phyloP scores from a whole-genome alignment of 352 stramenopile species.

The Thalassiosira pacifica region DNA sequence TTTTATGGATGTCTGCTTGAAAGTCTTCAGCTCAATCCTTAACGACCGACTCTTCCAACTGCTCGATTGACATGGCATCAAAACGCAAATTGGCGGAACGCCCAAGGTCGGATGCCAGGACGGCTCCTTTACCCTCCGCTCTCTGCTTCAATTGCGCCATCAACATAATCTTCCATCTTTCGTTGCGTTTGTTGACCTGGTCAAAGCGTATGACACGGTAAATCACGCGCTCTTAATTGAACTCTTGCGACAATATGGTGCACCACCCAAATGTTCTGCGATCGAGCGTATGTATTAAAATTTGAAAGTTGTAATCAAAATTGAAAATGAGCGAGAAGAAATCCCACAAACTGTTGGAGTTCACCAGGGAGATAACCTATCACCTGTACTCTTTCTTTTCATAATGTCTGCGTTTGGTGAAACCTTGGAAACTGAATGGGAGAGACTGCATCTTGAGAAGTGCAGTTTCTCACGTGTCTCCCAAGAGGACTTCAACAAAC shows the following conservation, averaged over 20 bases:
- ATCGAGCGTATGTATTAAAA: constrained; percentile 43
- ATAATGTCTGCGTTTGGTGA: constrained; percentile 40
- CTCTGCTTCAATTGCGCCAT: constrained; percentile 34
- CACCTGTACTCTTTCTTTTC: constrained; percentile 55
- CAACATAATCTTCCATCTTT: constrained; percentile 42
- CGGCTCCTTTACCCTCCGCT: constrained; percentile 49
- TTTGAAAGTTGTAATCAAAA: constrained; percentile 32
- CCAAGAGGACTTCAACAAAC: not conserved
- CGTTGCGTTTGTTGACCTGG: constrained; percentile 53
- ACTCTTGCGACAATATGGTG: constrained; percentile 39
- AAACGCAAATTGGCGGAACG: constrained; percentile 49
- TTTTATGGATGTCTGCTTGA: constrained; percentile 53
- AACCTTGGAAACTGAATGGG: constrained; percentile 15
- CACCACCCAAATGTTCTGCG: constrained; percentile 21
- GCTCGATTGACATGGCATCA: constrained; percentile 33
- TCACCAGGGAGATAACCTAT: constrained; percentile 53
- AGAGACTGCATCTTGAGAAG: not conserved
- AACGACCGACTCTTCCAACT: constrained; percentile 24
- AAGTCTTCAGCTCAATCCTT: constrained; percentile 46
- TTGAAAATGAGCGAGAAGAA: constrained; percentile 12
- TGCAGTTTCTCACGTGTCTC: not conserved
- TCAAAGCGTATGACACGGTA: constrained; percentile 65
- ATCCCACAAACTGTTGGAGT: constrained; percentile 49
- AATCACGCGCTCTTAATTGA: constrained; percentile 46
- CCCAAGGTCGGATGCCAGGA: constrained; percentile 39